These are phyloP conservation scores for Alternaria brassicae DNA, from an alignment of 2,329 filamentous ascomycete genomes.

Conservation along the genomic window DNA sequence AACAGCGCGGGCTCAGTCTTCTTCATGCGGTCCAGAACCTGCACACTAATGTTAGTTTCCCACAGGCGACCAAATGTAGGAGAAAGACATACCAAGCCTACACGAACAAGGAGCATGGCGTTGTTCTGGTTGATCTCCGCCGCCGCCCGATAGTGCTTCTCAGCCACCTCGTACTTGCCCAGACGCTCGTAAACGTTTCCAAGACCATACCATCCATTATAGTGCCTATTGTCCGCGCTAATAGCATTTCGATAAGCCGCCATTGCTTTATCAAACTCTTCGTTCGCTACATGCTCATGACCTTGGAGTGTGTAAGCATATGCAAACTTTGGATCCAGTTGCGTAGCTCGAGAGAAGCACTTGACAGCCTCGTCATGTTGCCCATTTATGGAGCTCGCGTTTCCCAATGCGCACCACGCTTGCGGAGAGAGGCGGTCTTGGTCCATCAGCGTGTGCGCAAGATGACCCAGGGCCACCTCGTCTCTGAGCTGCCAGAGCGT, in stretches of 20 bases:
- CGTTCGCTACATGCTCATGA: constrained; percentile 93
- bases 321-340: constrained; percentile 87
- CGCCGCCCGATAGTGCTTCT: constrained; percentile 88
- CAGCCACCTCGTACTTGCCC: constrained; percentile 88
- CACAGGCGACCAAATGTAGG: not conserved
- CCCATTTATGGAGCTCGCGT: constrained; percentile 88
- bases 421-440: constrained; percentile 87
- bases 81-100: constrained; percentile 71
- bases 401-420: constrained; percentile 94
- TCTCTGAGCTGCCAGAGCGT: constrained; percentile 98
- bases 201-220: constrained; percentile 98
- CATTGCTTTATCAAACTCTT: constrained; percentile 95
- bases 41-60: not conserved
- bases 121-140: constrained; percentile 92
- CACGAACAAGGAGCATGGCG: constrained; percentile 88
- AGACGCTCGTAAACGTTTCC: constrained; percentile 84
- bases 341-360: constrained; percentile 93
- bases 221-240: constrained; percentile 84
- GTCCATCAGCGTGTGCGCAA: constrained; percentile 90
- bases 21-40: constrained; percentile 80
- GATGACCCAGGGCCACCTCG: constrained; percentile 87
- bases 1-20: constrained; percentile 78
- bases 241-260: constrained; percentile 86
- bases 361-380: constrained; percentile 94
- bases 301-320: constrained; percentile 96